A percentile compares a stretch with the other conserved stretches of the same genome.
Evolutionary conservation across 495 filamentous ascomycete genomes (phyloP).

Genomic region (Xylaria sp.): DNA sequence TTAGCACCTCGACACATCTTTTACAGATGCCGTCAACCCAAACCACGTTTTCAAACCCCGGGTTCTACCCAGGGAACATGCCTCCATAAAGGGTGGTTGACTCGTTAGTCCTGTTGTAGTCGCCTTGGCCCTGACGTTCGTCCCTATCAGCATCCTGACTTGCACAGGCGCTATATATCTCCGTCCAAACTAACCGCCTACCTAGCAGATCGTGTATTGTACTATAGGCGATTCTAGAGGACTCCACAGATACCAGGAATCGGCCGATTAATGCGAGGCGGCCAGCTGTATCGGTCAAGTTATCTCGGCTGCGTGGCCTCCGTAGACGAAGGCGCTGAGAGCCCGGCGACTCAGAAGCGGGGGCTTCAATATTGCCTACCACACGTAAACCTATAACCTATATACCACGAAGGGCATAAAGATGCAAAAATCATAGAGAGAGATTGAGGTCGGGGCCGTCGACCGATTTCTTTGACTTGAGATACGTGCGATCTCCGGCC

Average conservation of each 20-base stretch:
- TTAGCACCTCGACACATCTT: too few species aligned
- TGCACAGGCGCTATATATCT: not conserved
- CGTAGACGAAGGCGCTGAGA: not conserved
- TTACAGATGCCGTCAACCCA: not conserved
- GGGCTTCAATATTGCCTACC: not conserved
- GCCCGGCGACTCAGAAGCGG: not conserved
- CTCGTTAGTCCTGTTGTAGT: not conserved
- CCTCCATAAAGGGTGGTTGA: not conserved
- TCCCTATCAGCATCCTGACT: not conserved
- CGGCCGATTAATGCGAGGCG: not conserved
- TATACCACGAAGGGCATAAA: not conserved
- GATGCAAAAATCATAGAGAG: not conserved
- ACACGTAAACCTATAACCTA: not conserved
- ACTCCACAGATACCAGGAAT: too few species aligned
- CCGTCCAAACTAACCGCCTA: not conserved
- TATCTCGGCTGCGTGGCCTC: not conserved
- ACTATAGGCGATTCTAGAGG: not conserved
- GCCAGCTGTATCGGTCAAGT: not conserved
- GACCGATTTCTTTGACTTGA: not conserved
- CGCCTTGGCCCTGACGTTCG: not conserved
- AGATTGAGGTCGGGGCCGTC: not conserved
- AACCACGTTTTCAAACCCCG: not conserved
- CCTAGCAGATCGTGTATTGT: not conserved
- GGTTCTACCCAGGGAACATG: not conserved
- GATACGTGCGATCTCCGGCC: not conserved